Percentiles rank a stretch among this genome's conserved stretches.
phyloP scores from a whole-genome alignment of 352 stramenopile species.

The Phytopythium cucurbitacearum region DNA sequence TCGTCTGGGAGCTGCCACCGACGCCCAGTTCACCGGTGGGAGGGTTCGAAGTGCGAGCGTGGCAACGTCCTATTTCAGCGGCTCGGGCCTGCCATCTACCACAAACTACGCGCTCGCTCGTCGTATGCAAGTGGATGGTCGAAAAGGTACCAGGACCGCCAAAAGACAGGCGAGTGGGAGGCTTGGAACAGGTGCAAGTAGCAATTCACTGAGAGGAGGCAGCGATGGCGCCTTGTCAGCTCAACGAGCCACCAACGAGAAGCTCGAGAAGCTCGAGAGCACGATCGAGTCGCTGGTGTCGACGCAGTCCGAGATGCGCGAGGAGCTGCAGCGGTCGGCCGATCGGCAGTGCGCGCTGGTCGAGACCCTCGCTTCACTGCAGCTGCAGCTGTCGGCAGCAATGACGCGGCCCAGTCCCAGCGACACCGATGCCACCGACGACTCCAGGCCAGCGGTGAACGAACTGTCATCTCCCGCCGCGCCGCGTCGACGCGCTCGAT shows the following conservation, averaged over 20 bases:
- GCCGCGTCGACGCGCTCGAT: slow-evolving; percentile 5
- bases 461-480: slow-evolving; percentile 2
- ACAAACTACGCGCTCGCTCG: too few species aligned
- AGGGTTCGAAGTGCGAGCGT: too few species aligned
- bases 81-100: too few species aligned
- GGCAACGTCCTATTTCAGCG: too few species aligned
- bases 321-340: slow-evolving; percentile 27
- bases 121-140: too few species aligned
- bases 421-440: slow-evolving; percentile 3
- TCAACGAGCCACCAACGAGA: slow-evolving; percentile 17
- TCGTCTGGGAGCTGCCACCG: too few species aligned
- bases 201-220: too few species aligned
- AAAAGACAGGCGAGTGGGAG: too few species aligned
- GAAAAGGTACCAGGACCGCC: too few species aligned
- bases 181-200: too few species aligned
- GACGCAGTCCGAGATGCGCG: slow-evolving; percentile 39
- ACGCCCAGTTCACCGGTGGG: too few species aligned
- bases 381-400: slow-evolving; percentile 5
- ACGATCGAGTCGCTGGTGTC: slow-evolving; percentile 30
- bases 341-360: slow-evolving; percentile 36
- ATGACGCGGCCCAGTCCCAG: neutral
- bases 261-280: slow-evolving; percentile 49
- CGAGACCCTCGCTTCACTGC: slow-evolving; percentile 18
- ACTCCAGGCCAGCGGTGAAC: slow-evolving; percentile 6
- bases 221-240: neutral